Evolutionary conservation across 495 filamentous ascomycete species (phyloP).

Genomic region (Penicillium egyptiacum): DNA sequence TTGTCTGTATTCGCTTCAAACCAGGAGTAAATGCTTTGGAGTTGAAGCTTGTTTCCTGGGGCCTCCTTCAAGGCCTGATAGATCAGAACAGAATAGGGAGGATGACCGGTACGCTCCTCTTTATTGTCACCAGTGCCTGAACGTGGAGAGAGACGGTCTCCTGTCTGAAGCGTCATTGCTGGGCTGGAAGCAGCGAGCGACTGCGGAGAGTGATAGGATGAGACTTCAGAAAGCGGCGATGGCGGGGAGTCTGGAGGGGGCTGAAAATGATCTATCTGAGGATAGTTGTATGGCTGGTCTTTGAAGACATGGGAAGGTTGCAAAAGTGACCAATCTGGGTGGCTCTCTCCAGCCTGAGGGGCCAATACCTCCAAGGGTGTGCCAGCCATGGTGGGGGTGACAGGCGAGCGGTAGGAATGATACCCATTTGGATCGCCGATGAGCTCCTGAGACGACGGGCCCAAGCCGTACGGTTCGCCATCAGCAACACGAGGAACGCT

Average conservation of each 20-base stretch:
- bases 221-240: slow-evolving; percentile 27
- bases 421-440: not conserved
- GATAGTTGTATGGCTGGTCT: not conserved
- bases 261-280: not conserved
- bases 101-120: slow-evolving; percentile 44
- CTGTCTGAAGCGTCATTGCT: slow-evolving; percentile 2
- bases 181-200: slow-evolving; percentile 16
- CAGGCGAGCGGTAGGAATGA: not conserved
- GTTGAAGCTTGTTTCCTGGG: slow-evolving; percentile 64
- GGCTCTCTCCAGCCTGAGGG: not conserved
- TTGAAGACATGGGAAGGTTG: not conserved
- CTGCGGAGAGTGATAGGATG: slow-evolving; percentile 24
- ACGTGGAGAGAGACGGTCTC: slow-evolving; percentile 20
- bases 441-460: slow-evolving; percentile 4
- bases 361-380: not conserved
- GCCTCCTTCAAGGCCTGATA: slow-evolving; percentile 68
- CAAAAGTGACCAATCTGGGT: not conserved
- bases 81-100: slow-evolving; percentile 84
- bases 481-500: slow-evolving; percentile 4
- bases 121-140: slow-evolving; percentile 20
- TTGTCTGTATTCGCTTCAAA: slow-evolving; percentile 81
- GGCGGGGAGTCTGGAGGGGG: slow-evolving; percentile 13
- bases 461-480: not conserved
- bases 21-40: slow-evolving; percentile 90
- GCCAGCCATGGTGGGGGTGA: not conserved